These are phyloP conservation scores for Forsythia suspensa DNA, from an alignment of 257 asterid species.

Conservation along the genomic window DNA sequence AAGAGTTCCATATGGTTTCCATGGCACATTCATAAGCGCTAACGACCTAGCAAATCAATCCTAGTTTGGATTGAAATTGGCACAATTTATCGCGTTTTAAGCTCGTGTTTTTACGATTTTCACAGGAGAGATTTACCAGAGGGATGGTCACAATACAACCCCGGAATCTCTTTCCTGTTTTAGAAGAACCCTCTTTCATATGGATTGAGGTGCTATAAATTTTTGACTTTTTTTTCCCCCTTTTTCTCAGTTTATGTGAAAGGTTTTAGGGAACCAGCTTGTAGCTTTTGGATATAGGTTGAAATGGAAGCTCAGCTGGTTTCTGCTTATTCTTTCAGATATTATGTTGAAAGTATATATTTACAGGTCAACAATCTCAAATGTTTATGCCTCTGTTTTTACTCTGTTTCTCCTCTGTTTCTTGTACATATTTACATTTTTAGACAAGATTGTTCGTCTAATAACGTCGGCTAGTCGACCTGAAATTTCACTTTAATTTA, in stretches of 20 bases:
- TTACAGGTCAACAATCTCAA: background rate
- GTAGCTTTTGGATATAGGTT: constrained; percentile 86
- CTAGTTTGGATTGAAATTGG: background rate
- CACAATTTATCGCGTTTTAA: background rate
- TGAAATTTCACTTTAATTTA: background rate
- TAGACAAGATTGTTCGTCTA: too few relatives aligned
- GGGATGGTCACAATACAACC: constrained; percentile 79
- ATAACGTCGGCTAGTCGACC: background rate
- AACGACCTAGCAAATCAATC: constrained; percentile 67
- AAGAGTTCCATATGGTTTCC: constrained; percentile 93
- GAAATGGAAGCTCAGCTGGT: constrained; percentile 89
- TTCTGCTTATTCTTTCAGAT: constrained; percentile 57
- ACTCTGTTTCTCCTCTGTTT: constrained; percentile 21
- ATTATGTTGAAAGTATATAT: constrained; percentile 26
- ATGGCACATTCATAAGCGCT: constrained; percentile 75
- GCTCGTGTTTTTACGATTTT: background rate
- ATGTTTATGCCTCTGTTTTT: constrained; percentile 29
- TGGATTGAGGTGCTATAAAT: constrained; percentile 18
- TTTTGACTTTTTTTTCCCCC: background rate
- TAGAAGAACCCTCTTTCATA: constrained; percentile 22
- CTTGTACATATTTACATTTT: background rate
- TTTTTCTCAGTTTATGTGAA: constrained; percentile 33
- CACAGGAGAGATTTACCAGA: constrained; percentile 64
- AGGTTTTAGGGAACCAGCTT: constrained; percentile 63
- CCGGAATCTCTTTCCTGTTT: constrained; percentile 63